These are phyloP conservation scores for Closterium sp. DNA, from an alignment of 139 green algal genomes.

Conservation along the genomic window DNA sequence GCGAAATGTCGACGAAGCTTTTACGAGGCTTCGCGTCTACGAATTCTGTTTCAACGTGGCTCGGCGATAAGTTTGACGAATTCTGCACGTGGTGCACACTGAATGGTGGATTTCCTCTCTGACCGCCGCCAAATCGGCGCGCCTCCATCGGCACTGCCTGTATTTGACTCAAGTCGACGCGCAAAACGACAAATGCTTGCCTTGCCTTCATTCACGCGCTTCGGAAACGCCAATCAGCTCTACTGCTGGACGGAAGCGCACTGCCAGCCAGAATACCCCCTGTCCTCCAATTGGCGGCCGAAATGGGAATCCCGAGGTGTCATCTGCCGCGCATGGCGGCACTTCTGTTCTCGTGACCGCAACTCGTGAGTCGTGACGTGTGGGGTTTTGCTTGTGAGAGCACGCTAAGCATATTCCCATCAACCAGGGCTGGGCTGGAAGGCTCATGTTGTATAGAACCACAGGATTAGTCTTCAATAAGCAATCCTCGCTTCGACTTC, in stretches of 20 bases:
- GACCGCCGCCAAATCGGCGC: neutral
- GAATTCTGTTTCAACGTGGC: neutral
- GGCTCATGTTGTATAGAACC: neutral
- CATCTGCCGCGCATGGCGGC: neutral
- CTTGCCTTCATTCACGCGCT: neutral
- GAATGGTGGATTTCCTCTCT: neutral
- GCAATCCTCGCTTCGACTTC: neutral
- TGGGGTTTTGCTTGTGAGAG: too few relatives aligned
- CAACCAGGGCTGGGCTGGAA: neutral
- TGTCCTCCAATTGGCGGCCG: neutral
- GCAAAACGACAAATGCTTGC: neutral
- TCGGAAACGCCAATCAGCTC: neutral
- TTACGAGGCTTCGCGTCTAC: neutral
- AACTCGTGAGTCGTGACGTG: neutral
- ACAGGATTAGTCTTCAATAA: neutral
- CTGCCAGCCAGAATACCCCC: neutral
- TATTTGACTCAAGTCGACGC: neutral
- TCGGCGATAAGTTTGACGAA: neutral
- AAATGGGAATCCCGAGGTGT: neutral
- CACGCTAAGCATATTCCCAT: neutral
- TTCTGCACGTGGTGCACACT: neutral
- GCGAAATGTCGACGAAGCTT: neutral
- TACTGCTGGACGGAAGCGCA: neutral
- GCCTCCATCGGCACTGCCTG: neutral
- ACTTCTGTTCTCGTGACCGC: neutral